Base-by-base conservation (phyloP, 2,329 filamentous ascomycete species). In the Colletotrichum graminicola region DNA sequence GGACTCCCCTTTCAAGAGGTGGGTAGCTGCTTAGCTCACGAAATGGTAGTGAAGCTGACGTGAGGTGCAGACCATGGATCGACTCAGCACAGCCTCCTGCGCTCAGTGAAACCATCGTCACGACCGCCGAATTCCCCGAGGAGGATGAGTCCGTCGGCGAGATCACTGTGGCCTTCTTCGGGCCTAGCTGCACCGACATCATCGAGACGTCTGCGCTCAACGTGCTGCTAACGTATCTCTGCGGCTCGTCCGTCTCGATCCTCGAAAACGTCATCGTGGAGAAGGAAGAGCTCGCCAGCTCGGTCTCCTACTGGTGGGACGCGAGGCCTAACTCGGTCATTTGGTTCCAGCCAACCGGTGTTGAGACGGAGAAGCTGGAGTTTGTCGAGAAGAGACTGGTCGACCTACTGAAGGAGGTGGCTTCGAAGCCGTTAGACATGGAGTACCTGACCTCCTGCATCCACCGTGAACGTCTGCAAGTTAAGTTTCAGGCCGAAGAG, bases 121-220 rank as follows among this genome's bases (percentile, higher is more conserved):
- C 95, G 75, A 94, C 88, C 0, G 92, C 97, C 36, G 92, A 97
- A 73, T 99, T 99, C 76, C 96, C 96, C 0, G 96, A 99, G 79
- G 95, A 98, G 77, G 96, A 99, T 75, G 96, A 99, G 79, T 95
- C 94, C 0, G 93, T 91, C 67, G 96, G 96, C 47, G 95, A 98
- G 78, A 90, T 98, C 61, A 84, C 94, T 60, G 90, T 98, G 26
- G 92, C 89, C 1, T 97, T 97, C 82, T 90, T 98, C 66, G 96
- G 96, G 0, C 96, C 96, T 0, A 87, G 92, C 76, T 94, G 92
- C 80, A 92, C 89, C 64, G 91, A 98, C 75, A 80, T 88, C 2
- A 79, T 93, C 32, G 84, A 88, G 51, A 88, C 89, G 14, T 91
- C 91, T 18, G 96, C 95, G 1, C 83, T 98, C 4, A 93, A 93